Conservation (phyloP, 805 yeast genomes). For the Nakazawaea holstii region DNA sequence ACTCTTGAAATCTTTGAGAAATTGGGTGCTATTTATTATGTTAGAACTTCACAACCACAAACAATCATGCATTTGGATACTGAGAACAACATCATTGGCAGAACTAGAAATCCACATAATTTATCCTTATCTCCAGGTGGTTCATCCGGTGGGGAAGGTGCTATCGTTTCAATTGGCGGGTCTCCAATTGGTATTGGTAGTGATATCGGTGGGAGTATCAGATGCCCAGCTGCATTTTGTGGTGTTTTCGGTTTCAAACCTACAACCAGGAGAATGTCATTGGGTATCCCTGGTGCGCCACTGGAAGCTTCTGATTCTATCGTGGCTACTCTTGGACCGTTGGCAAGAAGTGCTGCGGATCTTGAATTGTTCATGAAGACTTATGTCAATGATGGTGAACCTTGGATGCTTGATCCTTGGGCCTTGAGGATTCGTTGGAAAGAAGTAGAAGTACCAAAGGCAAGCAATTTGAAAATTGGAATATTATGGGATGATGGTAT, state of each 20-base stretch:
- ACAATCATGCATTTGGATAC: constrained; percentile 53
- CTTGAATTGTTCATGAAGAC: constrained; percentile 43
- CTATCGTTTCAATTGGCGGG: constrained; percentile 40
- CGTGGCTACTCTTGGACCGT: constrained; percentile 38
- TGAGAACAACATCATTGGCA: constrained; percentile 49
- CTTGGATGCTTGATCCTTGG: constrained; percentile 50
- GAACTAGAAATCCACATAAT: constrained; percentile 43
- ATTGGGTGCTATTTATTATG: constrained; percentile 51
- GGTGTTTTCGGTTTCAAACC: constrained; percentile 47
- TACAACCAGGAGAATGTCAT: constrained; percentile 43
- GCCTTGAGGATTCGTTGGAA: constrained; percentile 47
- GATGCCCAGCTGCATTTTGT: constrained; percentile 48
- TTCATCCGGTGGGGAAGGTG: constrained; percentile 50
- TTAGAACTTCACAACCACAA: constrained; percentile 53
- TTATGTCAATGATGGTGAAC: constrained; percentile 36
- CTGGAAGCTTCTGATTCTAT: constrained; percentile 40
- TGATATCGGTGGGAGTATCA: constrained; percentile 53
- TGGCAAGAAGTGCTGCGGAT: constrained; percentile 42
- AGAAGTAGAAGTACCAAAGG: constrained; percentile 26
- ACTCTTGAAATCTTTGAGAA: constrained; percentile 37
- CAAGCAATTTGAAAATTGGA: constrained; percentile 37
- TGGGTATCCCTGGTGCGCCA: constrained; percentile 28
- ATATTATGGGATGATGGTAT: constrained; percentile 43
- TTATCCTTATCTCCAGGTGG: constrained; percentile 45
- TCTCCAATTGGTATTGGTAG: constrained; percentile 37